Conservation (phyloP, 768 basidiomycete genomes). For the Rhizopogon rudus region DNA sequence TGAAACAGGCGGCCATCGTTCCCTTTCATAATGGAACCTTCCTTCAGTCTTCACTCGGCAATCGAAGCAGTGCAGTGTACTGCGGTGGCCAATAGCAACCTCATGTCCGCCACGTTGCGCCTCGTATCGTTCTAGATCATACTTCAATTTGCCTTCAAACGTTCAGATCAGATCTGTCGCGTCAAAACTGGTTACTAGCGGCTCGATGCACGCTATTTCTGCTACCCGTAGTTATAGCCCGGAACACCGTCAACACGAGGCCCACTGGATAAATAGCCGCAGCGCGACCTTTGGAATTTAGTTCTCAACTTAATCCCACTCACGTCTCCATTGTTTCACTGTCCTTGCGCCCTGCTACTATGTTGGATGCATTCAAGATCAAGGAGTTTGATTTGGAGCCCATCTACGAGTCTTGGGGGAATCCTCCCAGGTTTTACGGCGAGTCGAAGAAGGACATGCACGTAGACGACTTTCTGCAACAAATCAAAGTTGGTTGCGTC, state of each 20-base stretch:
- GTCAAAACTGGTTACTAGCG: neutral
- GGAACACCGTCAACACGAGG: neutral
- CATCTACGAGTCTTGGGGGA: slow-evolving; percentile 57
- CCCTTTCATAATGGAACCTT: neutral
- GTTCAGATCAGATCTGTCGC: neutral
- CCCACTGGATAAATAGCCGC: neutral
- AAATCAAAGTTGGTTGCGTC: slow-evolving; percentile 67
- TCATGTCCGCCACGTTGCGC: neutral
- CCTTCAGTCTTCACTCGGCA: neutral
- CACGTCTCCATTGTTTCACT: neutral
- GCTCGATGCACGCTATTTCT: neutral
- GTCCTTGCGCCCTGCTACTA: slow-evolving; percentile 14
- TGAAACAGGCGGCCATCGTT: neutral
- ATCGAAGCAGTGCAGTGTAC: neutral
- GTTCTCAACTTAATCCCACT: neutral
- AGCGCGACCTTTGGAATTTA: neutral
- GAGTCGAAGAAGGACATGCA: slow-evolving; percentile 63
- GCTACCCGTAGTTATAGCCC: neutral
- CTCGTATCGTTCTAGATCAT: neutral
- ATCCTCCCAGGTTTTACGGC: slow-evolving; percentile 63
- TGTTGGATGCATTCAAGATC: slow-evolving; percentile 77
- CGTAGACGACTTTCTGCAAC: slow-evolving; percentile 69
- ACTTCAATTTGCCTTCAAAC: neutral
- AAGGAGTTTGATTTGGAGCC: slow-evolving; percentile 75
- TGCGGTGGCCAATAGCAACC: neutral